These are phyloP conservation scores for Phyllosticta paracitricarpa DNA, from an alignment of 2,329 filamentous ascomycete species.

Conservation along the genomic window DNA sequence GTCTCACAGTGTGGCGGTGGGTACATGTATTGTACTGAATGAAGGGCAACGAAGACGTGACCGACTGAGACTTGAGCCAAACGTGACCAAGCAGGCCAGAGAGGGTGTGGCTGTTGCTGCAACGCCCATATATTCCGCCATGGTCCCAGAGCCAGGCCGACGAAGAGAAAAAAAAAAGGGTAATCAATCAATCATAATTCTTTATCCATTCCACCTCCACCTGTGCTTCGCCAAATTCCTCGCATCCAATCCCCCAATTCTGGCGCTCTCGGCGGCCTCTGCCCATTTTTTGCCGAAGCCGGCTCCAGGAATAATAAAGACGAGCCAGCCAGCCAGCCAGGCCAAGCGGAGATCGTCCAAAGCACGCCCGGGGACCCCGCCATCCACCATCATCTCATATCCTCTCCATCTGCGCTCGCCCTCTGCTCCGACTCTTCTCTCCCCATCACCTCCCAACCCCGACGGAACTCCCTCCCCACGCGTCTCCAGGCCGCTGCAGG, in stretches of 20 bases:
- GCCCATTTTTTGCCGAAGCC: conserved; percentile 5
- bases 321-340: background rate
- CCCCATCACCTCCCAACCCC: background rate
- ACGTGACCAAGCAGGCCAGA: background rate
- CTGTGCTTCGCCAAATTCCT: too few species aligned
- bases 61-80: conserved; percentile 6
- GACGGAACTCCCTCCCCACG: background rate
- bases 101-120: conserved; percentile 6
- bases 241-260: conserved; percentile 3
- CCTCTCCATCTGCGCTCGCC: too few species aligned
- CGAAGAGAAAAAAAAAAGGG: background rate
- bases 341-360: conserved; percentile 6
- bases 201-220: too few species aligned
- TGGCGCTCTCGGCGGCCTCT: conserved; percentile 9
- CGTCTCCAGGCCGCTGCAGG: background rate
- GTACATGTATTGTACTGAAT: background rate
- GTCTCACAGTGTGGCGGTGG: conserved; percentile 7
- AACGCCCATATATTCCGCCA: background rate
- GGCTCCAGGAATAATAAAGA: conserved; percentile 9
- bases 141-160: background rate
- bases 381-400: background rate
- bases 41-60: background rate
- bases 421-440: background rate
- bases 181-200: too few species aligned
- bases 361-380: conserved; percentile 11